Conservation (phyloP, 2,329 filamentous ascomycete genomes). For the Aspergillus aculeatus region DNA sequence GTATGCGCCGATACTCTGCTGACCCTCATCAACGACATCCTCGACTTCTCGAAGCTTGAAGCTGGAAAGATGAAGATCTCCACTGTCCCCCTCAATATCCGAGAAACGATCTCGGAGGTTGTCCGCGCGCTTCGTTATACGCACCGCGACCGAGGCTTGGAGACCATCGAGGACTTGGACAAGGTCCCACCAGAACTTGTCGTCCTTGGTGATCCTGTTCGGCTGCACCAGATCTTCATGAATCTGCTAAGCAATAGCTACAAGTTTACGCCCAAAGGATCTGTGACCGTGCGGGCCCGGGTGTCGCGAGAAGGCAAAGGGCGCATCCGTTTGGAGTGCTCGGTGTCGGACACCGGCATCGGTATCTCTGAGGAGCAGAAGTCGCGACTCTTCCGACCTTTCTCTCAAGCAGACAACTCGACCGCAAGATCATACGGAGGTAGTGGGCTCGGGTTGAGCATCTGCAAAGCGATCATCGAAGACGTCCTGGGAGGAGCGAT, state of each 20-base stretch:
- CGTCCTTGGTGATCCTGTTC: constrained; percentile 81
- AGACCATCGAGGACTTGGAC: constrained; percentile 65
- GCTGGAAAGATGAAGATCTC: constrained; percentile 87
- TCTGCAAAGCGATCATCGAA: constrained; percentile 92
- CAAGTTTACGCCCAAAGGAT: constrained; percentile 87
- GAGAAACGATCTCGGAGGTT: constrained; percentile 64
- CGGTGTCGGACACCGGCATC: constrained; percentile 86
- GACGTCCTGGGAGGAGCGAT: constrained; percentile 88
- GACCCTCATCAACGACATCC: constrained; percentile 86
- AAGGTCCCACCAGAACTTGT: constrained; percentile 56
- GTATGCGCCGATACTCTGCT: constrained; percentile 72
- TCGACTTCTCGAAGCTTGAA: constrained; percentile 85
- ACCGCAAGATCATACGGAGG: constrained; percentile 89
- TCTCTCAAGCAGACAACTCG: constrained; percentile 87
- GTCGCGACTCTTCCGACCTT: constrained; percentile 84
- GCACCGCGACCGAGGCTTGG: constrained; percentile 59
- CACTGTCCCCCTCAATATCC: constrained; percentile 76
- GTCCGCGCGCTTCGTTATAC: constrained; percentile 63
- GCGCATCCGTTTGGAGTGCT: constrained; percentile 74
- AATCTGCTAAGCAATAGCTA: constrained; percentile 91
- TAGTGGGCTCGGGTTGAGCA: constrained; percentile 85
- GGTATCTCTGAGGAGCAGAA: constrained; percentile 77
- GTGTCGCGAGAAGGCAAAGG: constrained; percentile 70
- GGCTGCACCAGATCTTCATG: constrained; percentile 72
- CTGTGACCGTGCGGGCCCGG: constrained; percentile 76